Base-by-base conservation (phyloP, 257 asterid species). In the Scutellaria barbata region DNA sequence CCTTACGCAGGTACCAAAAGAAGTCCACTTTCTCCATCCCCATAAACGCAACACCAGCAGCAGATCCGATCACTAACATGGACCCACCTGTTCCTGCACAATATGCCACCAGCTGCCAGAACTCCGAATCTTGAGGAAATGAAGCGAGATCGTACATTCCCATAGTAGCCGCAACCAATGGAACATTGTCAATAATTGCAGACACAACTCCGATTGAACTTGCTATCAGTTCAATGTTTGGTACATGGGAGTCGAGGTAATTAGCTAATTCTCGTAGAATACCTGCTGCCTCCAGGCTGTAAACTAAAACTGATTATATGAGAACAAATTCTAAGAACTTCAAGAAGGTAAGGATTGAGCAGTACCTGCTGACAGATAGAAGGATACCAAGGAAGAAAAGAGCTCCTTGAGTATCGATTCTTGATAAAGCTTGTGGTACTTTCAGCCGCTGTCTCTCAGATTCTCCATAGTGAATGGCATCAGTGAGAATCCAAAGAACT, bases 31-130 rank as follows among this genome's bases (percentile, higher is more conserved):
- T 95, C 83, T 95, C 99, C 99, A 95, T 92, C 53, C 99, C 99
- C 99, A 95, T 95, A 60, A 69, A 89, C 6, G 99, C 99, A 48
- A 92, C 98, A 46, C 98, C 99, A 60, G 99, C 98, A 76, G 98
- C 98, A 2, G 99, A 95, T 61, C 99, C 97, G 4, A 92, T 92
- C 33, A 95, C 83, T 50, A 95, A 73, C 96, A 95, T 92, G 83
- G 98, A 95, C 51, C 99, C 99, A 46, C 99, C 95, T 4, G 99
- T 95, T 37, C 99, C 99, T 10, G 97, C 99, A 74, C 98, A 95
- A 71, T 71, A 95, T 39, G 99, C 96, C 10, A 92, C 85, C 50
- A 95, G 85, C 79, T 95, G 98, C 99, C 98, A 95, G 76, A 95
- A 95, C 83, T 95, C 97, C 0, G 96, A 88, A 84, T 95, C 98